A percentile compares a stretch with the other conserved stretches of the same genome.
Conservation (phyloP, 768 basidiomycete genomes). For the Coprinopsis cinerea region DNA sequence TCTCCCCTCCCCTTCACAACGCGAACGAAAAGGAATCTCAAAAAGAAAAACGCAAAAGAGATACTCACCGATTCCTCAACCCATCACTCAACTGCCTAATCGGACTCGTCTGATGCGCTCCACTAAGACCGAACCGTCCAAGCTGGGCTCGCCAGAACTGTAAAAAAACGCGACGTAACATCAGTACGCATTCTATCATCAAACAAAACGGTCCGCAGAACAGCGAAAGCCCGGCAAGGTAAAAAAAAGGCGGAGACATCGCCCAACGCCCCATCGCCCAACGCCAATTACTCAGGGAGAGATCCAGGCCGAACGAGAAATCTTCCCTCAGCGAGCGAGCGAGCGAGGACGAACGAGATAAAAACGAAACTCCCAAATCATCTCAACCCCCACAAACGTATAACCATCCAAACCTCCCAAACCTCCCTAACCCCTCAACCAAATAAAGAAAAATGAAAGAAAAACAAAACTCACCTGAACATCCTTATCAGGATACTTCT, state of each 20-base stretch:
- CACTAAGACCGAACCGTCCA: slow-evolving; percentile 93
- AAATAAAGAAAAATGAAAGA: slow-evolving; percentile 8
- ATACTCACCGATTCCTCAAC: slow-evolving; percentile 80
- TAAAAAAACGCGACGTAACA: slow-evolving; percentile 14
- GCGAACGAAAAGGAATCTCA: background rate
- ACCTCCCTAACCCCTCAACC: background rate
- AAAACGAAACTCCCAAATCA: no score
- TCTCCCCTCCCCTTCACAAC: no score
- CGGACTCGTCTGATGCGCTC: slow-evolving; percentile 87
- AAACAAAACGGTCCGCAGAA: no score
- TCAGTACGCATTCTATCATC: no score
- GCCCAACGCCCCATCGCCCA: no score
- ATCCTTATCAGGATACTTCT: slow-evolving; percentile 94
- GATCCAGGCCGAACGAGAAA: no score
- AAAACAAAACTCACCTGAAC: slow-evolving; percentile 36
- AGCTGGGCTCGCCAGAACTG: slow-evolving; percentile 66
- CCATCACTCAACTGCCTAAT: slow-evolving; percentile 96
- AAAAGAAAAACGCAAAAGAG: background rate
- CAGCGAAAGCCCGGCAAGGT: no score
- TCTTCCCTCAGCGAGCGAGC: no score
- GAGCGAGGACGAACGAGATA: no score
- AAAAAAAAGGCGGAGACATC: no score
- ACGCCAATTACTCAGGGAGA: no score
- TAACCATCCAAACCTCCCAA: background rate
- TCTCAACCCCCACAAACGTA: no score